Conservation (phyloP, 169 alveolate genomes). For the Neospora caninum region DNA sequence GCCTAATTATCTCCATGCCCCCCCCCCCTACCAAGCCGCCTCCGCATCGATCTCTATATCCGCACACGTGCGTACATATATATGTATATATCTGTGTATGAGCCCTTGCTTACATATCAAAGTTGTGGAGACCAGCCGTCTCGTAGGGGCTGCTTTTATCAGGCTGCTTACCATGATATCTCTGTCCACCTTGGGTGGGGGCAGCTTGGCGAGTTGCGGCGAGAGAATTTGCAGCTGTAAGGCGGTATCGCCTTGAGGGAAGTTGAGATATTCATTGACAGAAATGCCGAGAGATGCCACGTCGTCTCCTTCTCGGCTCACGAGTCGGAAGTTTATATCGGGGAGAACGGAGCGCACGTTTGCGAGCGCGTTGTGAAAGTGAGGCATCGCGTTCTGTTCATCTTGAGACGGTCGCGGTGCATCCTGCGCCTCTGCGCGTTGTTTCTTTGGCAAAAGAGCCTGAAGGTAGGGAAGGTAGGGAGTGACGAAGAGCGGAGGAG, state of each 20-base stretch:
- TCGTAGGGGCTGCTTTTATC: too few relatives aligned
- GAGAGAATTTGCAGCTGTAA: constrained; percentile 44
- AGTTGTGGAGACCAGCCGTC: too few relatives aligned
- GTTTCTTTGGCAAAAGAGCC: not conserved
- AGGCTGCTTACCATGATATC: constrained; percentile 37
- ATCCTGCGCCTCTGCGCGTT: not conserved
- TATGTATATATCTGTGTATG: too few relatives aligned
- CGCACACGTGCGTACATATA: too few relatives aligned
- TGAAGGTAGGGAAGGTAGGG: constrained; percentile 59
- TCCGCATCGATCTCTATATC: too few relatives aligned
- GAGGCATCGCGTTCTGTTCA: not conserved
- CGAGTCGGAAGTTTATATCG: constrained; percentile 55
- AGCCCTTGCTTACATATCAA: too few relatives aligned
- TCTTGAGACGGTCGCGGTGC: not conserved
- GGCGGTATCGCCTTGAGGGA: constrained; percentile 53
- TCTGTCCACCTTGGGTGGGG: constrained; percentile 50
- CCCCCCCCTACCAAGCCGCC: too few relatives aligned
- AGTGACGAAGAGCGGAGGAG: constrained; percentile 44
- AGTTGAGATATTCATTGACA: constrained; percentile 37
- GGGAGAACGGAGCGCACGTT: constrained; percentile 33
- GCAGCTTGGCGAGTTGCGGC: constrained; percentile 45
- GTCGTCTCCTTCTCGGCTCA: constrained; percentile 43
- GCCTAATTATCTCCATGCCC: too few relatives aligned
- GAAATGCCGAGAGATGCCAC: constrained; percentile 49
- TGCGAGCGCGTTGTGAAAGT: not conserved